phyloP scores from a whole-genome alignment of 495 filamentous ascomycete species.

The Neurospora cerealis region DNA sequence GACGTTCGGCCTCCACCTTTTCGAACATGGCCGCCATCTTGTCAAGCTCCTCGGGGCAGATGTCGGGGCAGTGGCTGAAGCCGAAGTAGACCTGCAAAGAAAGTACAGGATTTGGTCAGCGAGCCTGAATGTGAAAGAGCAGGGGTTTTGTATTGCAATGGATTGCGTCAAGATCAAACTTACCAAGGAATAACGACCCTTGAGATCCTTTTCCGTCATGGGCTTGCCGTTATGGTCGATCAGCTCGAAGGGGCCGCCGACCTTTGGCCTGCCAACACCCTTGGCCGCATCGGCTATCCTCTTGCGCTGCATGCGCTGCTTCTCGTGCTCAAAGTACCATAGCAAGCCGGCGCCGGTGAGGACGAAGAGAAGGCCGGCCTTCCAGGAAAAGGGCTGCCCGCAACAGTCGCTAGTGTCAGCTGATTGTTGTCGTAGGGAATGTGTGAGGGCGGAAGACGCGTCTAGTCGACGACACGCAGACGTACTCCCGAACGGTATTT shows the following conservation, averaged over 20 bases:
- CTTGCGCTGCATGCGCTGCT: conserved; percentile 76
- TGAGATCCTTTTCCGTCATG: conserved; percentile 69
- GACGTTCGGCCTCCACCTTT: conserved; percentile 47
- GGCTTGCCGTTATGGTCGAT: conserved; percentile 69
- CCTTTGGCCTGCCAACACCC: conserved; percentile 84
- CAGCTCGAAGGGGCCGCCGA: conserved; percentile 78
- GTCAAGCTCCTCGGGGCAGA: conserved; percentile 97
- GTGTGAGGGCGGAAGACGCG: background rate
- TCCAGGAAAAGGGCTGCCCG: conserved; percentile 75
- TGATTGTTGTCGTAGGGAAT: conserved; percentile 2
- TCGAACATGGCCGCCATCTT: conserved; percentile 96
- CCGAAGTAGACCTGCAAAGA: conserved; percentile 74
- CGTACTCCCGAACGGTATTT: conserved; percentile 42
- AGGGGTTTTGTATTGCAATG: background rate
- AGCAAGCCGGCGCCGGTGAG: conserved; percentile 64
- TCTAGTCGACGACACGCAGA: background rate
- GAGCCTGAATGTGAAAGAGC: background rate
- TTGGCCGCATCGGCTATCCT: conserved; percentile 83
- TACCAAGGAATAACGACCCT: conserved; percentile 73
- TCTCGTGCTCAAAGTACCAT: conserved; percentile 85
- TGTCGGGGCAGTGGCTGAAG: conserved; percentile 97
- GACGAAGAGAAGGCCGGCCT: conserved; percentile 79
- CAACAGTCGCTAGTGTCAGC: background rate
- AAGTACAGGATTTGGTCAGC: background rate
- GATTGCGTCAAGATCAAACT: conserved; percentile 4